Evolutionary conservation across 257 asterid genomes (phyloP).

Genomic region (Nicotiana sylvestris): DNA sequence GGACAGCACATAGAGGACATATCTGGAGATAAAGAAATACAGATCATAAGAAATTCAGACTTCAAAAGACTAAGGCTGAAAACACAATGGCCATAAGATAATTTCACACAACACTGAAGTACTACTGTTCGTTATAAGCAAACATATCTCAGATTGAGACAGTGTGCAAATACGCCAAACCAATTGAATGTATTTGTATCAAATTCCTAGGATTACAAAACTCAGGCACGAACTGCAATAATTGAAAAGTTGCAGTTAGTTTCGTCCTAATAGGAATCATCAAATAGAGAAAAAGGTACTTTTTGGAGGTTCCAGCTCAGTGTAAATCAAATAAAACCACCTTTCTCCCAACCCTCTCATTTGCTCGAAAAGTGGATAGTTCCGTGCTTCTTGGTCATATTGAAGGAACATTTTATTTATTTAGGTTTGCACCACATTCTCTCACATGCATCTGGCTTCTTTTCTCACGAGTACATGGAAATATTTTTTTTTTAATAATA

Average conservation of each 20-base stretch:
- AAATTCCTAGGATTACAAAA: background rate
- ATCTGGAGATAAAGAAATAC: conserved; percentile 50
- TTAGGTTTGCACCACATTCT: background rate
- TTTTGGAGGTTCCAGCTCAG: background rate
- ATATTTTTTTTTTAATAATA: background rate
- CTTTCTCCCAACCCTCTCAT: background rate
- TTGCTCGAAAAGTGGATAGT: background rate
- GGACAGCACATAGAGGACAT: conserved; percentile 77
- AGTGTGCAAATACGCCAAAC: background rate
- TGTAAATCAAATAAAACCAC: background rate
- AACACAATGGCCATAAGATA: background rate
- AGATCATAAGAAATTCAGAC: conserved; percentile 9
- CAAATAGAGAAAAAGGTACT: background rate
- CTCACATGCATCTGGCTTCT: background rate
- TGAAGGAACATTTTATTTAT: background rate
- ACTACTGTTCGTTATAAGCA: background rate
- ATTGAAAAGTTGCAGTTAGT: background rate
- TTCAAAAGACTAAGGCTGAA: background rate
- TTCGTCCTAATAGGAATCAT: background rate
- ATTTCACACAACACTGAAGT: background rate
- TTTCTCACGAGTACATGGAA: background rate
- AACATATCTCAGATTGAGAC: conserved; percentile 4
- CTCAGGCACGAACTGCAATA: background rate
- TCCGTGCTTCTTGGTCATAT: background rate
- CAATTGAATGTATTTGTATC: background rate